A percentile compares a stretch with the other conserved stretches of the same genome.
Conservation (phyloP, 331 rosid species). For the Phaseolus coccineus region DNA sequence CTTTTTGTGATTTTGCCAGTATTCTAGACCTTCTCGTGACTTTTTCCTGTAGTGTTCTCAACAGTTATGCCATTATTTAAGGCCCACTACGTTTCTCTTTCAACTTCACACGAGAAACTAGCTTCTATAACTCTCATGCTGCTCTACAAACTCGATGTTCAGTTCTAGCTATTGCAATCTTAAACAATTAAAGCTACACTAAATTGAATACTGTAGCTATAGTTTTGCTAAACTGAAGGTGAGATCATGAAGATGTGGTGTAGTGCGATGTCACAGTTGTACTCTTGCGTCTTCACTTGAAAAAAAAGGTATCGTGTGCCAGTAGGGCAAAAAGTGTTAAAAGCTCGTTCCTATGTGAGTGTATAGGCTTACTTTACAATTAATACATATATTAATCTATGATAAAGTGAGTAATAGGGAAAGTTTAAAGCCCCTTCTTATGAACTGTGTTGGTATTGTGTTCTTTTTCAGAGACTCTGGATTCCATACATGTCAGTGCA, state of each 20-base stretch:
- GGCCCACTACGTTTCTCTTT: slow-evolving; percentile 40
- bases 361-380: slow-evolving; percentile 38
- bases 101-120: slow-evolving; percentile 40
- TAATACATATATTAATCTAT: slow-evolving; percentile 13
- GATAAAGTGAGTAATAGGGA: slow-evolving; percentile 35
- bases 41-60: slow-evolving; percentile 22
- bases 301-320: slow-evolving; percentile 33
- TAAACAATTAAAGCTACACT: neutral
- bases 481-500: slow-evolving; percentile 33
- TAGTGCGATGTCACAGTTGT: slow-evolving; percentile 60
- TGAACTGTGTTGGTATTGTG: neutral
- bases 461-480: slow-evolving; percentile 40
- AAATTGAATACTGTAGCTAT: neutral
- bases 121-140: neutral
- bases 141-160: too few species aligned
- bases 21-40: slow-evolving; percentile 42
- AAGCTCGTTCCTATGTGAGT: slow-evolving; percentile 37
- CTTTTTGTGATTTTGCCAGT: slow-evolving; percentile 17
- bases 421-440: slow-evolving; percentile 7
- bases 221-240: slow-evolving; percentile 18
- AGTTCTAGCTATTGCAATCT: neutral
- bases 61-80: slow-evolving; percentile 26
- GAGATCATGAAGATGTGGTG: slow-evolving; percentile 42
- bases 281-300: slow-evolving; percentile 47
- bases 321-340: slow-evolving; percentile 34